Percentiles rank a stretch among this genome's conserved stretches.
Conservation (phyloP, 345 rosid species). For the Luvunga scandens region DNA sequence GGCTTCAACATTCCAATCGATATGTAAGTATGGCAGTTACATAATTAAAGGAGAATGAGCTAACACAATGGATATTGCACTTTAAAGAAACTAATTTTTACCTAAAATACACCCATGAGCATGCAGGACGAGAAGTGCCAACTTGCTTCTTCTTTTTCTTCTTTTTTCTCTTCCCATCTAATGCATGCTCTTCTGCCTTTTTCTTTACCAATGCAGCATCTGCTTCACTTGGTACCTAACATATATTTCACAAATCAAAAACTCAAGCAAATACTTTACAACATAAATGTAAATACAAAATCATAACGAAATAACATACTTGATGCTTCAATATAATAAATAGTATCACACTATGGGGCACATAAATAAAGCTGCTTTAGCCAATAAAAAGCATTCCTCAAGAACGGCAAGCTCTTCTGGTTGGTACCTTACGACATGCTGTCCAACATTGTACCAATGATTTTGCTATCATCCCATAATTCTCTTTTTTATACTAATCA, state of each 20-base stretch:
- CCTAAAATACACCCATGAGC: conserved; percentile 56
- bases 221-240: conserved; percentile 38
- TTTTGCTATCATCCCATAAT: not conserved
- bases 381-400: not conserved
- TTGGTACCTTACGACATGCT: not conserved
- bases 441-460: not conserved
- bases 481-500: not conserved
- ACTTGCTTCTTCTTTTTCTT: conserved; percentile 35
- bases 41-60: not conserved
- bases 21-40: conserved; percentile 10
- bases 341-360: not conserved
- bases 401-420: not conserved
- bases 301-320: not conserved
- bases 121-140: conserved; percentile 43
- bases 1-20: conserved; percentile 27
- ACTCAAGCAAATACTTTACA: not conserved
- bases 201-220: conserved; percentile 15
- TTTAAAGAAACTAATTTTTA: not conserved
- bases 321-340: not conserved
- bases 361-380: not conserved
- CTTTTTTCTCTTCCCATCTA: conserved; percentile 34
- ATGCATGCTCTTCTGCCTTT: conserved; percentile 26
- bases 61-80: not conserved
- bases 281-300: not conserved
- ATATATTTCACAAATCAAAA: not conserved